These are phyloP conservation scores for Didymosphaeria variabile DNA, from an alignment of 2,329 filamentous ascomycete genomes.

Conservation along the genomic window DNA sequence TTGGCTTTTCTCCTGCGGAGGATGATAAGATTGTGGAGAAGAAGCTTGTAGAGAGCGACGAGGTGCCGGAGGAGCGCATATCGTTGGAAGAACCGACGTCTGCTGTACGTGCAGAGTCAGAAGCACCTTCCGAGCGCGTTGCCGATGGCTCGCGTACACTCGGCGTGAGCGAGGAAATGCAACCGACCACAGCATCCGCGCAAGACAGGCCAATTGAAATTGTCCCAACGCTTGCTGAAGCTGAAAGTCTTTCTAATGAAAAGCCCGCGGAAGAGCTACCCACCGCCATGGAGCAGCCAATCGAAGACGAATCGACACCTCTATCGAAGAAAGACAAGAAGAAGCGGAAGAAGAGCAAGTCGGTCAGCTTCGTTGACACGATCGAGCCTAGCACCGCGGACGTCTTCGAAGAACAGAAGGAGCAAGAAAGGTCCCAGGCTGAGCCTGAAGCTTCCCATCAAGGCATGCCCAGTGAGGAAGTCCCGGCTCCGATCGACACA, in stretches of 20 bases:
- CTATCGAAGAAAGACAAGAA: slow-evolving; percentile 38
- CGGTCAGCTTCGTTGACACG: slow-evolving; percentile 19
- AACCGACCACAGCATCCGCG: no score
- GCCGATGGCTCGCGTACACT: no score
- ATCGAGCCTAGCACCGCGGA: not conserved
- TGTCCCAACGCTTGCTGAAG: not conserved
- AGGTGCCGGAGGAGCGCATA: no score
- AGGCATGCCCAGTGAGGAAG: not conserved
- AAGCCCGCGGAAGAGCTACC: not conserved
- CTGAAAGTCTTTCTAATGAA: not conserved
- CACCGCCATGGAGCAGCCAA: not conserved
- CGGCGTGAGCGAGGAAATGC: no score
- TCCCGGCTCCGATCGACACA: not conserved
- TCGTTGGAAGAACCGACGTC: not conserved
- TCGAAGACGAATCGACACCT: slow-evolving; percentile 17
- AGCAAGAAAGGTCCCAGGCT: no score
- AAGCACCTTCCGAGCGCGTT: no score
- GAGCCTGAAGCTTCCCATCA: not conserved
- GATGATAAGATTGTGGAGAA: not conserved
- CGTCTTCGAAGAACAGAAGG: not conserved
- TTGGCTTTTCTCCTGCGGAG: not conserved
- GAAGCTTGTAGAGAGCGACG: not conserved
- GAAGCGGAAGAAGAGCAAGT: slow-evolving; percentile 34
- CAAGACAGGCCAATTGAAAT: not conserved
- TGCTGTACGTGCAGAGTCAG: no score